Evolutionary conservation across 148 eudicot genomes (phyloP).

Genomic region (Rheum nobile): DNA sequence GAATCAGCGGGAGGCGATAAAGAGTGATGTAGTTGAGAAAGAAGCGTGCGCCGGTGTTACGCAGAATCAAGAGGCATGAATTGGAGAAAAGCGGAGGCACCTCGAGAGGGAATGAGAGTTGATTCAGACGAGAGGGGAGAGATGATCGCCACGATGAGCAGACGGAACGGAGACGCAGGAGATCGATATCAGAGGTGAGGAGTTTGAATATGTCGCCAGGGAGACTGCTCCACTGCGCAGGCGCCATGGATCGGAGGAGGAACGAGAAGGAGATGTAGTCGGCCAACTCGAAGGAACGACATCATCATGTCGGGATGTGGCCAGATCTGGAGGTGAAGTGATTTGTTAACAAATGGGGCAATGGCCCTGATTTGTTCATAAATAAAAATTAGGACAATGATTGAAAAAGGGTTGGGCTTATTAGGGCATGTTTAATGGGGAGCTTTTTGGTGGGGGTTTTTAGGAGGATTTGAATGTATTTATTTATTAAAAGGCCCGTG

Average conservation of each 20-base stretch:
- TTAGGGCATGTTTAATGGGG: no score
- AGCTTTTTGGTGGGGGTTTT: no score
- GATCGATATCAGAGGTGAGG: background rate
- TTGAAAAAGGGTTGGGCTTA: no score
- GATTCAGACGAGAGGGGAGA: background rate
- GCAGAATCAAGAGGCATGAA: background rate
- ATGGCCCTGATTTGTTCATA: no score
- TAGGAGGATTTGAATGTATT: no score
- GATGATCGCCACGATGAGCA: background rate
- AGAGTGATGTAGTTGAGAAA: background rate
- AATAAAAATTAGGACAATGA: no score
- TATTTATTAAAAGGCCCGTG: no score
- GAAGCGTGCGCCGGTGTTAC: background rate
- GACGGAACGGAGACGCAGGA: background rate
- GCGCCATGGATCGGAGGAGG: background rate
- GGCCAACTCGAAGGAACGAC: no score
- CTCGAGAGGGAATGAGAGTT: background rate
- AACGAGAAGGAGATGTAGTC: no score
- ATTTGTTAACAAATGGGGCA: no score
- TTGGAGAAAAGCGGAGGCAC: background rate
- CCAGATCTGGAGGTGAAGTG: no score
- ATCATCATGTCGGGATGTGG: no score
- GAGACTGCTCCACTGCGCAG: background rate
- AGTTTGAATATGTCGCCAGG: background rate
- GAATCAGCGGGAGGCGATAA: background rate